Evolutionary conservation across 2,329 filamentous ascomycete genomes (phyloP).

Genomic region (Ceratocystis papillata): DNA sequence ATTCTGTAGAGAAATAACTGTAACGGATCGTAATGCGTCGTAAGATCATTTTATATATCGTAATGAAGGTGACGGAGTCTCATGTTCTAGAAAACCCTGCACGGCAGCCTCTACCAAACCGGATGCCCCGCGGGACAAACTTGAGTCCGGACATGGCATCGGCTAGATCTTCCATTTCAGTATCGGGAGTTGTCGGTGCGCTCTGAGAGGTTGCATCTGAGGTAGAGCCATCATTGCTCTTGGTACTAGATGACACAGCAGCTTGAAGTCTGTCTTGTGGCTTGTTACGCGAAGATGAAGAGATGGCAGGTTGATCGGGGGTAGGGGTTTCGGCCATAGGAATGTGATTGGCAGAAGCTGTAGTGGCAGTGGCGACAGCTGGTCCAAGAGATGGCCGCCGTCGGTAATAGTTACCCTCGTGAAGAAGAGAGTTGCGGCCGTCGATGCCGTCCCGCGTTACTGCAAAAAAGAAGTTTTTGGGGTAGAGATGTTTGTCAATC

Average conservation of each 20-base stretch:
- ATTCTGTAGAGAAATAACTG: neutral
- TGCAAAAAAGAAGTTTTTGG: constrained; percentile 76
- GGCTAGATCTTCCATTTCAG: constrained; percentile 52
- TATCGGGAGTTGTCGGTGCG: constrained; percentile 31
- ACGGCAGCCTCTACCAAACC: constrained; percentile 51
- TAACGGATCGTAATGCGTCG: neutral
- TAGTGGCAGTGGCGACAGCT: constrained; percentile 1
- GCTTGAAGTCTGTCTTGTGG: neutral
- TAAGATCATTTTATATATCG: neutral
- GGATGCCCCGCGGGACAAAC: constrained; percentile 57
- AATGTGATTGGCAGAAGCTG: constrained; percentile 30
- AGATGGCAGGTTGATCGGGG: neutral
- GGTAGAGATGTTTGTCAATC: constrained; percentile 90
- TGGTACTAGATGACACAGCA: neutral
- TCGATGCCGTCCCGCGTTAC: constrained; percentile 87
- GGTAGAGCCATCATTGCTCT: neutral
- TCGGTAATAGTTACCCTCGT: constrained; percentile 43
- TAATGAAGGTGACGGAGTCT: constrained; percentile 14
- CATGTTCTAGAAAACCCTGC: constrained; percentile 44
- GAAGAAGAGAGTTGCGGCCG: constrained; percentile 65
- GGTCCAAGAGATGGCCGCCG: constrained; percentile 38
- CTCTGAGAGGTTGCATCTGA: neutral
- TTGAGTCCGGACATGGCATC: constrained; percentile 60
- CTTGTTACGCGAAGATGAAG: constrained; percentile 12
- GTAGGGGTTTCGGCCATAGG: constrained; percentile 25